A percentile compares a stretch with the other conserved stretches of the same genome.
Conservation (phyloP, 192 early-diverging fungal genomes). For the Lobosporangium transversale region DNA sequence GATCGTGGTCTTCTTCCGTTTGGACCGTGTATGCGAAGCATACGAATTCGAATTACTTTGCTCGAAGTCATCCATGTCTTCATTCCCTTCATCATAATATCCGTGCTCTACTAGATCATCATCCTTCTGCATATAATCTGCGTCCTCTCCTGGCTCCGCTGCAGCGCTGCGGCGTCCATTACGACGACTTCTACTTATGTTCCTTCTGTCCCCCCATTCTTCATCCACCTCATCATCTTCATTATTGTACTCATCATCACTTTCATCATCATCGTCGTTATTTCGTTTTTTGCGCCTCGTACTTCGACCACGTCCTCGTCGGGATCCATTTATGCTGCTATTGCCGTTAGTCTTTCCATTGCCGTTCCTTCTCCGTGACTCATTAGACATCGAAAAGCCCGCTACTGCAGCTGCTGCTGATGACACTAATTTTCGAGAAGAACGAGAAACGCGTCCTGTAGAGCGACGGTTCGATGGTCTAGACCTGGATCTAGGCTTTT, state of each 20-base stretch:
- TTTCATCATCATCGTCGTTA: constrained; percentile 10
- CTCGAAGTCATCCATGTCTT: constrained; percentile 4
- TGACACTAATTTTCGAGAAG: constrained; percentile 8
- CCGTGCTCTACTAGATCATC: not conserved
- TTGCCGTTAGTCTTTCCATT: constrained; percentile 10
- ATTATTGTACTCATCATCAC: constrained; percentile 5
- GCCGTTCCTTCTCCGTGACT: constrained; percentile 10
- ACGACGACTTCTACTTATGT: constrained; percentile 3
- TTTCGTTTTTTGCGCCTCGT: constrained; percentile 10
- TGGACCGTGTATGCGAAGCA: not conserved
- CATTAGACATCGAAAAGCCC: constrained; percentile 4
- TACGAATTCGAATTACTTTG: not conserved
- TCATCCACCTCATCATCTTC: constrained; percentile 32
- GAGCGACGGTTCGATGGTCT: constrained; percentile 9
- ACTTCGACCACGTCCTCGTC: constrained; percentile 24
- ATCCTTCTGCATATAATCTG: constrained; percentile 10
- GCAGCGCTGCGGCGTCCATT: constrained; percentile 6
- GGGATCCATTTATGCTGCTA: constrained; percentile 1
- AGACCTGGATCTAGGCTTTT: constrained; percentile 31
- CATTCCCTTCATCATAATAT: not conserved
- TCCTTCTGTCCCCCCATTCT: constrained; percentile 20
- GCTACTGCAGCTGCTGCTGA: not conserved
- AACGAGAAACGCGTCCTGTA: not conserved
- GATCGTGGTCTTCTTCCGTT: constrained; percentile 41
- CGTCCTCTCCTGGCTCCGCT: constrained; percentile 1